Conservation (phyloP, 2,329 filamentous ascomycete species). For the Periconia sp. region DNA sequence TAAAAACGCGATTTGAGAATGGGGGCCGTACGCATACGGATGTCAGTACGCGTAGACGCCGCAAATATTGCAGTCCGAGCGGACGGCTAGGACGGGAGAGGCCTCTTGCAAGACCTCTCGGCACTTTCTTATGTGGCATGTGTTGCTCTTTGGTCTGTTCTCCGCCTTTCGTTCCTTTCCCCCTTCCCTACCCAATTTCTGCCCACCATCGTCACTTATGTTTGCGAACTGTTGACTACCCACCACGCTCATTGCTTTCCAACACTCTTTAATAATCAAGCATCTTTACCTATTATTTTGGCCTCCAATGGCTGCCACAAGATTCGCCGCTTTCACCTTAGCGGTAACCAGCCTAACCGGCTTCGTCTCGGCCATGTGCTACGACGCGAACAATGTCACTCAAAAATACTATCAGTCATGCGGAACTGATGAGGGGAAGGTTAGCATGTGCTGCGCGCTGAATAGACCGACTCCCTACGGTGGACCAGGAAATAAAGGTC, state of each 20-base stretch:
- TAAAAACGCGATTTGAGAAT: background rate
- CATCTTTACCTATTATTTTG: background rate
- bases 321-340: background rate
- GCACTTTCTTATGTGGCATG: background rate
- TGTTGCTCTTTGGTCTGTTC: background rate
- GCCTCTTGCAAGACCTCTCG: too few species aligned
- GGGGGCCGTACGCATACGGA: background rate
- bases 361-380: background rate
- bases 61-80: background rate
- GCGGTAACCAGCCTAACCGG: background rate
- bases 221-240: background rate
- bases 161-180: background rate
- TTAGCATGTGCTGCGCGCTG: conserved; percentile 2
- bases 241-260: background rate
- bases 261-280: background rate
- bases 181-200: background rate
- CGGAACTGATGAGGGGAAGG: background rate
- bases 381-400: background rate
- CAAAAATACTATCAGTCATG: background rate
- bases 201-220: background rate
- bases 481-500: background rate
- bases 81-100: background rate
- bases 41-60: background rate
- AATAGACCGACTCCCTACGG: conserved; percentile 1
- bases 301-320: background rate